Conservation (phyloP, 202 grass and related monocot species). For the Brachypodium distachyon region DNA sequence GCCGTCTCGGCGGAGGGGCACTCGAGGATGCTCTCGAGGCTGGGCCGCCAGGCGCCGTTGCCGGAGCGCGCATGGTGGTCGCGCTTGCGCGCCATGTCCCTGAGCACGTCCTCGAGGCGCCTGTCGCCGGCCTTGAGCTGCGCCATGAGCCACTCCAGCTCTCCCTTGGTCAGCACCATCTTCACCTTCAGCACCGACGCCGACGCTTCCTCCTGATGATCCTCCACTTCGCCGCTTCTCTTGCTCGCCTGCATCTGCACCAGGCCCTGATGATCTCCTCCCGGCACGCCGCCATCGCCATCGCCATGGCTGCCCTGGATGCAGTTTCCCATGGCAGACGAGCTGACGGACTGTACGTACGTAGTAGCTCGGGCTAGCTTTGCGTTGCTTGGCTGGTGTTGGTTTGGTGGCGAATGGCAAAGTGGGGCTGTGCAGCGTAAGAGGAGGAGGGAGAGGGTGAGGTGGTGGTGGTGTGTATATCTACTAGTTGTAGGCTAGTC, state of each 20-base stretch:
- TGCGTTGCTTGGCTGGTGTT: constrained; percentile 9
- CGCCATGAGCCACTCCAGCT: constrained; percentile 62
- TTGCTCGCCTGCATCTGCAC: background rate
- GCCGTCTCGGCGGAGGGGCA: constrained; percentile 20
- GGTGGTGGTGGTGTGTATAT: background rate
- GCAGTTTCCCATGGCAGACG: constrained; percentile 52
- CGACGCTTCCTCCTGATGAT: background rate
- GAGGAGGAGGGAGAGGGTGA: background rate
- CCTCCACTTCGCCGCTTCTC: background rate
- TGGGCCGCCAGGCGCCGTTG: constrained; percentile 37
- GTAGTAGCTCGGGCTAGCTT: background rate
- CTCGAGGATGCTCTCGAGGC: constrained; percentile 71
- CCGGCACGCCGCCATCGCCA: background rate
- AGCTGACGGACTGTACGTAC: background rate
- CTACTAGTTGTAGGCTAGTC: background rate
- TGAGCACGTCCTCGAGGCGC: constrained; percentile 46
- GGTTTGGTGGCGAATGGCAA: background rate
- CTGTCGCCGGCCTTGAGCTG: constrained; percentile 51
- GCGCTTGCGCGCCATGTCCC: constrained; percentile 40
- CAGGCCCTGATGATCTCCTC: background rate
- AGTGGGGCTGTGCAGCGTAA: background rate
- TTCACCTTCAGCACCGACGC: constrained; percentile 42
- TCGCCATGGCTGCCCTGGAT: background rate
- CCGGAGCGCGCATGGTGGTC: background rate
- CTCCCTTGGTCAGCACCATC: constrained; percentile 51